Evolutionary conservation across 148 eudicot genomes (phyloP).

Genomic region (Heliosperma pusillum): DNA sequence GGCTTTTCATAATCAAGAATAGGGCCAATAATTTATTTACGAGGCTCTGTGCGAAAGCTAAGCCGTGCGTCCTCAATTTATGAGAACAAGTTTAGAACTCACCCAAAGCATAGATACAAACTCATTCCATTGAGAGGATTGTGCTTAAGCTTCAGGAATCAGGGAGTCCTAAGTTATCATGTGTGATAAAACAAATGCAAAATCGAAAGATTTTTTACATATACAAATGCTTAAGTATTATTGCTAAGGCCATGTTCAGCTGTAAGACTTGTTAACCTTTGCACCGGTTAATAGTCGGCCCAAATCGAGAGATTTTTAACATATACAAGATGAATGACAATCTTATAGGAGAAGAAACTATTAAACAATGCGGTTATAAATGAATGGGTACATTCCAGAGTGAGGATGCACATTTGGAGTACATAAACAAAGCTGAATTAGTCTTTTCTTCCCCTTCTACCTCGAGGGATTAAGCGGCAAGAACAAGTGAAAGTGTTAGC

Average conservation of each 20-base stretch:
- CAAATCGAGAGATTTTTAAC: neutral
- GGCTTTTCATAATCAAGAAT: too few species aligned
- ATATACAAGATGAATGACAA: slow-evolving; percentile 9
- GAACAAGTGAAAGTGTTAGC: neutral
- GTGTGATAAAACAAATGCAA: neutral
- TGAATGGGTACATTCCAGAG: too few species aligned
- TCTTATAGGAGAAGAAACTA: neutral
- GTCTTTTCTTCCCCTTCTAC: neutral
- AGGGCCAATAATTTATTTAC: too few species aligned
- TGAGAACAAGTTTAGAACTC: too few species aligned
- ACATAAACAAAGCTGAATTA: neutral
- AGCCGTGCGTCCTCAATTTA: too few species aligned
- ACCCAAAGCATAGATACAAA: too few species aligned
- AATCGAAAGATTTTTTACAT: too few species aligned
- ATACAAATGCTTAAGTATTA: neutral
- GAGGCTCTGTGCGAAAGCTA: too few species aligned
- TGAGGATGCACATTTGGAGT: neutral
- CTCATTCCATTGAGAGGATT: too few species aligned
- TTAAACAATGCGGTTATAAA: neutral
- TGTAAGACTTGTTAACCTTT: neutral
- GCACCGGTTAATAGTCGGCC: neutral
- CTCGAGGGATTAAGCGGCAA: neutral
- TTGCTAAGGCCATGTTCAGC: neutral
- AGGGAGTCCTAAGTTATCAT: too few species aligned
- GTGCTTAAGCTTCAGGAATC: too few species aligned